Conservation (phyloP, 345 rosid species). For the Eucalyptus polybractea region DNA sequence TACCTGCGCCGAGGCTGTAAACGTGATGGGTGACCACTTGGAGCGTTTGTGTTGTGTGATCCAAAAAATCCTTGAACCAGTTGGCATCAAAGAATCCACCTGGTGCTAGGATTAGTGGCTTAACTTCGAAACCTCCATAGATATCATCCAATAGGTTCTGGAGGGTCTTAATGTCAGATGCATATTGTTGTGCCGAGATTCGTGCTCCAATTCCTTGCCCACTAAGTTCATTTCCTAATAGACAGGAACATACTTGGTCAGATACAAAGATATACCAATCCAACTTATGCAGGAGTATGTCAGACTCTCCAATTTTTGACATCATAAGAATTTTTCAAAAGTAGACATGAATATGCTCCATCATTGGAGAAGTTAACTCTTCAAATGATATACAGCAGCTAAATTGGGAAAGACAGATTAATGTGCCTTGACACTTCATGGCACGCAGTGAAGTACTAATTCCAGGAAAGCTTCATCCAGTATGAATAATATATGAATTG, state of each 20-base stretch:
- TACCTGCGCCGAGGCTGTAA: slow-evolving; percentile 46
- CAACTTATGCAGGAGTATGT: neutral
- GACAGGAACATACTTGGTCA: neutral
- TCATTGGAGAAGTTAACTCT: neutral
- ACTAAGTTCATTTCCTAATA: slow-evolving; percentile 39
- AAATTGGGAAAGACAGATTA: neutral
- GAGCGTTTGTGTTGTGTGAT: slow-evolving; percentile 6
- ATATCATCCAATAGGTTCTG: slow-evolving; percentile 1
- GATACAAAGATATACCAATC: neutral
- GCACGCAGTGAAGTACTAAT: neutral
- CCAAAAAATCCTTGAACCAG: slow-evolving; percentile 22
- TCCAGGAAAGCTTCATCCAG: neutral
- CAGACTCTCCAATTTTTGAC: neutral
- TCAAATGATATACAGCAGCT: neutral
- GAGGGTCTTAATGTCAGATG: slow-evolving; percentile 9
- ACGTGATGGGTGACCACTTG: slow-evolving; percentile 46
- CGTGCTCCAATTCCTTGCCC: slow-evolving; percentile 21
- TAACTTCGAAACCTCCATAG: slow-evolving; percentile 11
- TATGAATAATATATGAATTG: neutral
- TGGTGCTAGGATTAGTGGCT: slow-evolving; percentile 34
- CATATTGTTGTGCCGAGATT: slow-evolving; percentile 27
- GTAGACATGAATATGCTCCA: neutral
- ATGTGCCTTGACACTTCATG: neutral
- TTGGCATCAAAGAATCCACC: slow-evolving; percentile 36
- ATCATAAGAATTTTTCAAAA: neutral